phyloP scores from a whole-genome alignment of 306 rosid genomes.

The Trifolium dubium region DNA sequence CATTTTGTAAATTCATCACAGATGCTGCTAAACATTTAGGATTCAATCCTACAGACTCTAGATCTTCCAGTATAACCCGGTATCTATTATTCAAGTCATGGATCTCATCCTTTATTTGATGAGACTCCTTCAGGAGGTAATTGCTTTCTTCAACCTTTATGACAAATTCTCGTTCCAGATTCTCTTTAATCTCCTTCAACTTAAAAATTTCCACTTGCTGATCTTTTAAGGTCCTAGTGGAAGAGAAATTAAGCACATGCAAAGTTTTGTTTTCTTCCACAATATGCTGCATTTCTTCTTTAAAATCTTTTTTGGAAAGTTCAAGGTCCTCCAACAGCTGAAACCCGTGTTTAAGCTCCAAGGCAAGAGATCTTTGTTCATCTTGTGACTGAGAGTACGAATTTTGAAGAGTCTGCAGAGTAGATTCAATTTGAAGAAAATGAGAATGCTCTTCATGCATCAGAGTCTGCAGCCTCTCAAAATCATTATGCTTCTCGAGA shows the following conservation, averaged over 20 bases:
- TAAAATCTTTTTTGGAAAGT: constrained; percentile 66
- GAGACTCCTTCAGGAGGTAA: constrained; percentile 64
- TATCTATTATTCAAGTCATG: constrained; percentile 64
- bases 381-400: constrained; percentile 78
- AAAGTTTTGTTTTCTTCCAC: constrained; percentile 78
- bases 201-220: constrained; percentile 72
- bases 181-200: constrained; percentile 87
- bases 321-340: constrained; percentile 78
- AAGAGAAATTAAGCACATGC: constrained; percentile 59
- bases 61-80: constrained; percentile 68
- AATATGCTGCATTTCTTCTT: constrained; percentile 68
- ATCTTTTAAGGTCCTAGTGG: constrained; percentile 53
- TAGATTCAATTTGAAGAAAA: constrained; percentile 77
- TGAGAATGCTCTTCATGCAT: constrained; percentile 77
- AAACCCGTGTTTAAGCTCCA: constrained; percentile 84
- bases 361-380: constrained; percentile 81
- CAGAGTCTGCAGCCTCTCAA: constrained; percentile 70
- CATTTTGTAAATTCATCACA: constrained; percentile 73
- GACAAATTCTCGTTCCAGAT: constrained; percentile 71
- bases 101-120: constrained; percentile 70
- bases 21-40: constrained; percentile 66
- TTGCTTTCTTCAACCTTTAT: constrained; percentile 70
- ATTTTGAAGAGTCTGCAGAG: constrained; percentile 73
- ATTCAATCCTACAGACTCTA: constrained; percentile 72
- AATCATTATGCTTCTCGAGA: constrained; percentile 66